Evolutionary conservation across 768 basidiomycete species (phyloP), one percentile per base, ranked within the genome.

Genomic region (Amyloporia xantha): DNA sequence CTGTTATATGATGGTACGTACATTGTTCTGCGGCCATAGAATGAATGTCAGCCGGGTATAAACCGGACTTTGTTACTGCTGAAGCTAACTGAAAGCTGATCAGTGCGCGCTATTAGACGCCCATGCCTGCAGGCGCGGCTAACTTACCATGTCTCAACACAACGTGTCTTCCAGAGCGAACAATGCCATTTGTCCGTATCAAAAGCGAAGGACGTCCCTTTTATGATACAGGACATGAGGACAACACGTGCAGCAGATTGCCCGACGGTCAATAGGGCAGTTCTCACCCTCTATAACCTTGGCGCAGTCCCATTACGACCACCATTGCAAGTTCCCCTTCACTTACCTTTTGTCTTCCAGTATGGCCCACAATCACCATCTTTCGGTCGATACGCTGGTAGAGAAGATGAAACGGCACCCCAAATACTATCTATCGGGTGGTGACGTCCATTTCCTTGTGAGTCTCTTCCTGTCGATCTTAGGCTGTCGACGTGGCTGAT

Each of bases 371-470:
- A 24, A 23, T 10, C 19, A 24, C 19, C 25, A 7, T 48, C 47
- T 46, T 25, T 19, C 47, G 17, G 51, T 50, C 36, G 38, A 41
- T 1, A 40, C 53, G 25, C 13, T 35, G 19, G 7, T 47, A 23
- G 46, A 47, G 47, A 61, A 62, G 1, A 52, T 68, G 30, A 54
- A 49, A 27, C 50, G 53, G 19, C 61, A 68, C 35, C 52, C 60
- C 0, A 60, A 70, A 0, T 85, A 78, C 50, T 84, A 79, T 45
- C 59, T 85, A 10, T 60, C 66, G 0, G 74, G 74, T 0, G 84
- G 75, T 0, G 81, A 82, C 54, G 54, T 82, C 0, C 70, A 68
- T 2, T 73, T 84, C 48, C 45, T 79, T 23, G 82, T 83, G 53
- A 47, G 75, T 59, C 12, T 5, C 36, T 42, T 23, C 25, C 21